phyloP scores from a whole-genome alignment of 2,329 filamentous ascomycete genomes.

The Ilyonectria sp. region DNA sequence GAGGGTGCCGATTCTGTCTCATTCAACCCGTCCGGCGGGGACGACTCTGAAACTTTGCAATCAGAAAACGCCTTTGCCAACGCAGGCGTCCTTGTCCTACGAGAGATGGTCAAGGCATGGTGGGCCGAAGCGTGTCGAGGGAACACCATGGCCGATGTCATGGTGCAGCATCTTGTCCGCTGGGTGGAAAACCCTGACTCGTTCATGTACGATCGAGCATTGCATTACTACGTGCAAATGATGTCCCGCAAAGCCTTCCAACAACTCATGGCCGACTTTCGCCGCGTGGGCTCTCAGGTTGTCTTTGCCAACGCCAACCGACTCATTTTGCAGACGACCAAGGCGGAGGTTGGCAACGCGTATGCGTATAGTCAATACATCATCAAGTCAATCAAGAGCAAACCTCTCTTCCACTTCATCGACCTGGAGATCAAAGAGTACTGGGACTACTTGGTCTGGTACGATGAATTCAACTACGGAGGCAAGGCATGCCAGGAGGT shows the following conservation, averaged over 20 bases:
- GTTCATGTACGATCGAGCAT: constrained; percentile 92
- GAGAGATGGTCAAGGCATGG: constrained; percentile 99
- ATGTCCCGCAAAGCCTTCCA: constrained; percentile 98
- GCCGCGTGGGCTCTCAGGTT: constrained; percentile 93
- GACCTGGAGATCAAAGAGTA: constrained; percentile 98
- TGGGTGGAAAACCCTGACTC: constrained; percentile 97
- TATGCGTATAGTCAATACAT: constrained; percentile 98
- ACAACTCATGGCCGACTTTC: constrained; percentile 97
- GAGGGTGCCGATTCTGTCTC: constrained; percentile 91
- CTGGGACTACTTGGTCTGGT: constrained; percentile 99
- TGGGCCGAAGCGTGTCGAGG: constrained; percentile 94
- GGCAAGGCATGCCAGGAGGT: constrained; percentile 92
- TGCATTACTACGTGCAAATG: constrained; percentile 98
- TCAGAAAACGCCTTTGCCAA: constrained; percentile 95
- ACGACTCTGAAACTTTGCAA: constrained; percentile 71
- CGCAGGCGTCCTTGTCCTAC: constrained; percentile 88
- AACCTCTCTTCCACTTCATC: constrained; percentile 96
- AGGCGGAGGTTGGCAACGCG: constrained; percentile 95
- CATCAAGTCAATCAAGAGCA: constrained; percentile 95
- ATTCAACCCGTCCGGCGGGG: constrained; percentile 73
- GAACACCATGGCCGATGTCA: constrained; percentile 95
- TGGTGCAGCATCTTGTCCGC: constrained; percentile 96
- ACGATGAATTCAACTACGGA: constrained; percentile 98
- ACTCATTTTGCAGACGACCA: constrained; percentile 93
- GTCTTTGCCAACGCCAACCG: constrained; percentile 95